A percentile compares a stretch with the other conserved stretches of the same genome.
Evolutionary conservation across 2,329 filamentous ascomycete genomes (phyloP).

Genomic region (Exophiala sp.): DNA sequence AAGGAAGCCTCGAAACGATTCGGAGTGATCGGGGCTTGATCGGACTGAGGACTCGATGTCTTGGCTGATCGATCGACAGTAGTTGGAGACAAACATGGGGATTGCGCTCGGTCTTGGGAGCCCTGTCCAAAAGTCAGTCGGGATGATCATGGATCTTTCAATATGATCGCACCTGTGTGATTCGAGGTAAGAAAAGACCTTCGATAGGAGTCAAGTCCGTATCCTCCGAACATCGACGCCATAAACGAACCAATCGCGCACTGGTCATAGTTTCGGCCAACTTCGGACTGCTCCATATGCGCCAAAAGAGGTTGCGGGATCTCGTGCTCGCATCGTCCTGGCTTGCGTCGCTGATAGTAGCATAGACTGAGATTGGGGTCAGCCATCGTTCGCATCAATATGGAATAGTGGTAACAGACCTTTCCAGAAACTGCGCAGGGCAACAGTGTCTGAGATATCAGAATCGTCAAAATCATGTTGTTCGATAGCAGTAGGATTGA

Average conservation of each 20-base stretch:
- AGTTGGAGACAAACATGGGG: not conserved
- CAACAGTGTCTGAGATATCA: slow-evolving; percentile 22
- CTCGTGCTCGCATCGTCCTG: slow-evolving; percentile 40
- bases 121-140: not conserved
- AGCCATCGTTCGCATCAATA: slow-evolving; percentile 14
- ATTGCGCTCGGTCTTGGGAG: not conserved
- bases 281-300: slow-evolving; percentile 45
- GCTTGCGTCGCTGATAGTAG: slow-evolving; percentile 42
- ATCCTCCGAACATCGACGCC: slow-evolving; percentile 28
- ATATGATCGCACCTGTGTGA: not conserved
- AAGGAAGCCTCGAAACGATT: not conserved
- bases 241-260: slow-evolving; percentile 41
- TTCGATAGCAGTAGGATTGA: slow-evolving; percentile 15
- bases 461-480: slow-evolving; percentile 10
- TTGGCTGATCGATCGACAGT: too few species aligned
- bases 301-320: slow-evolving; percentile 53
- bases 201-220: slow-evolving; percentile 40
- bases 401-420: slow-evolving; percentile 35
- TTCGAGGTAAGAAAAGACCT: slow-evolving; percentile 3
- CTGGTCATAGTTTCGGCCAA: slow-evolving; percentile 38
- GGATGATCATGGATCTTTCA: too few species aligned
- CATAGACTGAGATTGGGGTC: slow-evolving; percentile 40
- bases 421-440: slow-evolving; percentile 47
- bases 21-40: too few species aligned
- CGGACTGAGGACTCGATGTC: too few species aligned